phyloP scores from a whole-genome alignment of 202 grass and related monocot genomes.

The Musa balbisiana region DNA sequence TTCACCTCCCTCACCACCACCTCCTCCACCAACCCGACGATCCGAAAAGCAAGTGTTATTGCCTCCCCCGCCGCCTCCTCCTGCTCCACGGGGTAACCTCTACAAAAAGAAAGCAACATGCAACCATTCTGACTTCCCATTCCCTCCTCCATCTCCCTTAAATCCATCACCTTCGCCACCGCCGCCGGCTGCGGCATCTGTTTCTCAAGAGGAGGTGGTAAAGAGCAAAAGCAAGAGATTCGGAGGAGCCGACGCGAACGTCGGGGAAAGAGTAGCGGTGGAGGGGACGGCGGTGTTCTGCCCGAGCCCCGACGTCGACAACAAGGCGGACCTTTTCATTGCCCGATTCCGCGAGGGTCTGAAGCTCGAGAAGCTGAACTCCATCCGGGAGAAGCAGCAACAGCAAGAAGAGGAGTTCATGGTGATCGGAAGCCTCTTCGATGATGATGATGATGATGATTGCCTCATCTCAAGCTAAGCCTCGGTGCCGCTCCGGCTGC shows the following conservation, averaged over 20 bases:
- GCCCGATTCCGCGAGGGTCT: conserved; percentile 61
- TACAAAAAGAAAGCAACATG: conserved; percentile 25
- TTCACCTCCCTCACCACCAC: conserved; percentile 24
- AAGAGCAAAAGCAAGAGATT: background rate
- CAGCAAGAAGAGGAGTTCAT: conserved; percentile 27
- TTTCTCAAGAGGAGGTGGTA: conserved; percentile 27
- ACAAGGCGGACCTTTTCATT: conserved; percentile 88
- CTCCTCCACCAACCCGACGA: conserved; percentile 7
- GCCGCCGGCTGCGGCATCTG: conserved; percentile 11
- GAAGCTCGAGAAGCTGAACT: conserved; percentile 86
- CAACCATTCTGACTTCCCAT: conserved; percentile 31
- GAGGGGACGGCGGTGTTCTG: conserved; percentile 42
- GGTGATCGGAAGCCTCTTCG: conserved; percentile 1
- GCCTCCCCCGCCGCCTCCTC: conserved; percentile 23
- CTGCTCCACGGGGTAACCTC: background rate
- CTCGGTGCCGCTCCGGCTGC: no score
- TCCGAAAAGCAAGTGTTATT: conserved; percentile 31
- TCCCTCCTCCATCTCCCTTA: conserved; percentile 51
- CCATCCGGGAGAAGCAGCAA: conserved; percentile 48
- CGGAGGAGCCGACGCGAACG: background rate
- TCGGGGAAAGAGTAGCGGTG: conserved; percentile 3
- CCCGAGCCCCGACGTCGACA: conserved; percentile 86
- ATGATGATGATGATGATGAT: background rate
- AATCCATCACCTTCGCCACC: conserved; percentile 36
- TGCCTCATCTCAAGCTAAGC: no score